Evolutionary conservation across 1,139 yeast genomes (phyloP), one percentile per base, ranked within the genome.

Genomic region (Pneumocystis sp.): DNA sequence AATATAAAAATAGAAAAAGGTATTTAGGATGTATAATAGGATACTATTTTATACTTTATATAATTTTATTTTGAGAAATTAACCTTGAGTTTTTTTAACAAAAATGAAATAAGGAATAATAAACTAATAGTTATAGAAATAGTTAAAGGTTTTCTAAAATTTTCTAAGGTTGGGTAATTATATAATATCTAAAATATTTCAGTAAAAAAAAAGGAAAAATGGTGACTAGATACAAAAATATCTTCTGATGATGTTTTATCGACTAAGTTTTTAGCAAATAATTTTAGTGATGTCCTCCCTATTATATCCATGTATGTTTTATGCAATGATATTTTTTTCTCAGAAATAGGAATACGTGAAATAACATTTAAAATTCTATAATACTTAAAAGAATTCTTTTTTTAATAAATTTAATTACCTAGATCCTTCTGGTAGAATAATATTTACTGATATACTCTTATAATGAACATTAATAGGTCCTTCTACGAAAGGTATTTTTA

Each of bases 371-470:
- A 62, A 45, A 45, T 37, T 63, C 65, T 29, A 40, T 63, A 40
- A 42, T 35, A 39, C 7, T 42, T 40, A 57, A 40, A 29, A 25
- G 19, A 61, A 12, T 37, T 25, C 15, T 37, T 17, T 59, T 45
- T 61, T 62, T 35, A 34, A 40, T 40, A 61, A 25, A 59, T 44
- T 61, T 80, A 66, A 83, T 81, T 65, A 86, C 70, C 63, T 85
- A 78, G 97, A 87, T 64, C 93, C 93, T 76, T 93, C 97, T 21
- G 99, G 99, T 70, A 93, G 82, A 72, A 85, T 86, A 70, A 93
- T 78, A 61, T 82, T 81, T 64, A 89, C 75, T 63, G 78, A 77
- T 19, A 86, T 86, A 62, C 81, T 76, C 66, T 84, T 86, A 74
- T 90, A 91, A 63, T 84, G 79, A 37, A 83, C 79, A 71, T 88